Evolutionary conservation across 805 yeast species (phyloP), one percentile per base, ranked within the genome.

Genomic region (Candida silvicultrix): DNA sequence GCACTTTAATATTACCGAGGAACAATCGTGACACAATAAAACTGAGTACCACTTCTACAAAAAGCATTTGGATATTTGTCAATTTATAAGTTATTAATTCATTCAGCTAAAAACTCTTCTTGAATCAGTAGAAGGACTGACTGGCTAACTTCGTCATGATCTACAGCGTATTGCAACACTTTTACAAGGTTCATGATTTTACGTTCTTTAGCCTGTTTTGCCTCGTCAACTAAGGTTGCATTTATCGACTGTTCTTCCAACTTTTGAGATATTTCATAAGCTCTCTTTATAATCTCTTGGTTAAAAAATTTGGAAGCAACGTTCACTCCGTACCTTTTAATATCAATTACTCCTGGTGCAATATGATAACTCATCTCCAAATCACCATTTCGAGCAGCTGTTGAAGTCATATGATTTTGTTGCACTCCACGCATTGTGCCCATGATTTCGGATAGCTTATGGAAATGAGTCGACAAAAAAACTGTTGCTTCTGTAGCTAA

Each of bases 381-480:
- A 2, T 47, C 38, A 4, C 54, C 50, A 15, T 51, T 45, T 9
- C 36, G 38, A 4, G 39, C 41, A 2, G 39, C 42, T 2, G 51
- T 62, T 1, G 65, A 54, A 20, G 51, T 50, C 75, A 73, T 70
- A 39, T 70, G 69, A 16, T 64, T 44, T 42, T 70, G 71, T 3
- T 57, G 41, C 3, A 74, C 72, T 0, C 68, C 65, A 0, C 64
- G 59, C 28, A 60, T 63, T 3, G 54, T 51, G 4, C 57, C 53
- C n/a, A 75, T 48, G 0, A 66, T 54, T 19, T 58, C 58, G 0
- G 77, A 70, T 11, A 75, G 54, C 40, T 71, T 71, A 39, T 56
- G 63, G 47, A 73, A 74, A 60, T 75, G 80, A 0, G 80, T 74
- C 3, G 76, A 64, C 14, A 72, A 48, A 47, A 71, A 67, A 1